Percentiles rank a stretch among this genome's conserved stretches.
These are phyloP conservation scores for Fusarium sp. DNA, from an alignment of 2,329 filamentous ascomycete species.

Conservation along the genomic window DNA sequence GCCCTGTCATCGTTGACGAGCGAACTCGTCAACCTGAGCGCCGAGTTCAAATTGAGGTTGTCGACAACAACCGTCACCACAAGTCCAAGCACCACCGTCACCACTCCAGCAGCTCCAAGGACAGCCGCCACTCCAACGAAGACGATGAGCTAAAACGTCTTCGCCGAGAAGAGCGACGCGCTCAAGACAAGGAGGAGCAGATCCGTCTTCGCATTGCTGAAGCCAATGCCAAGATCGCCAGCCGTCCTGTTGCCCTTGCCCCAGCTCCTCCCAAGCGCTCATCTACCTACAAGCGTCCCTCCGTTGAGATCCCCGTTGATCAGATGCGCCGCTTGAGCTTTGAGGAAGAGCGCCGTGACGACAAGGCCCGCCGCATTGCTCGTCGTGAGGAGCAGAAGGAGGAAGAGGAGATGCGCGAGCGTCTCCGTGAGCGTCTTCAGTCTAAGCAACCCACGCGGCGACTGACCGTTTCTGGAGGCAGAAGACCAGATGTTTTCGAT, in stretches of 20 bases:
- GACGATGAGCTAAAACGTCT: conserved; percentile 44
- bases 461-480: conserved; percentile 52
- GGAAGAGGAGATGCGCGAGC: conserved; percentile 54
- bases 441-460: conserved; percentile 53
- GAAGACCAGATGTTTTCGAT: conserved; percentile 53
- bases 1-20: conserved; percentile 55
- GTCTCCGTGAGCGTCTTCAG: conserved; percentile 53
- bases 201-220: conserved; percentile 53
- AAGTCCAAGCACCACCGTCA: conserved; percentile 51
- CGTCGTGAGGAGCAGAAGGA: conserved; percentile 49
- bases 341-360: conserved; percentile 49
- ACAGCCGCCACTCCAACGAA: conserved; percentile 49
- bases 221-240: conserved; percentile 58
- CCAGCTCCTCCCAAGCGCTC: conserved; percentile 41
- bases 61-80: conserved; percentile 46
- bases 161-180: conserved; percentile 45
- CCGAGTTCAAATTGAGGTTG: conserved; percentile 54
- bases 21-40: conserved; percentile 44
- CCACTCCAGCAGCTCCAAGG: conserved; percentile 52
- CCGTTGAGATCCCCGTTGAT: conserved; percentile 48
- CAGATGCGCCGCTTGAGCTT: conserved; percentile 51
- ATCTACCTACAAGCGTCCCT: conserved; percentile 41
- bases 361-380: conserved; percentile 45
- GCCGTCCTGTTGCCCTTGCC: conserved; percentile 51
- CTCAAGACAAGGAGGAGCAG: conserved; percentile 46